Percentiles rank a stretch among this genome's conserved stretches.
These are phyloP conservation scores for Chaetomium olivaceum DNA, from an alignment of 2,329 filamentous ascomycete genomes.

Conservation along the genomic window DNA sequence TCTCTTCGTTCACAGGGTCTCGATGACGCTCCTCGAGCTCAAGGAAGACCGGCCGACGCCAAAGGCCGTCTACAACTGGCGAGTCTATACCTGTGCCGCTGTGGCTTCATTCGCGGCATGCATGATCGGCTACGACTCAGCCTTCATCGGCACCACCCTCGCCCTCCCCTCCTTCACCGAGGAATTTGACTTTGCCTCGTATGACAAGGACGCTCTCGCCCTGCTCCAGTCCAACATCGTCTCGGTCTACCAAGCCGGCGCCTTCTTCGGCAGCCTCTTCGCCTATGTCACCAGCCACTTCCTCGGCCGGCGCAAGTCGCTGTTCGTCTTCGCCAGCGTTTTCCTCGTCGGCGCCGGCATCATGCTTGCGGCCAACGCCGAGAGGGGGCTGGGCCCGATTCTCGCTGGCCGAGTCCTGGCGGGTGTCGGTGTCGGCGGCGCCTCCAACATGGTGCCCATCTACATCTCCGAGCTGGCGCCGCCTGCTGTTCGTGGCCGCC, in stretches of 20 bases:
- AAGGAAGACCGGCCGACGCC: conserved; percentile 60
- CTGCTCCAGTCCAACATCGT: conserved; percentile 74
- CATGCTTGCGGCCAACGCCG: conserved; percentile 66
- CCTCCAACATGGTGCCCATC: conserved; percentile 63
- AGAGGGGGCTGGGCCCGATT: conserved; percentile 64
- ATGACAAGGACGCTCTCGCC: conserved; percentile 51
- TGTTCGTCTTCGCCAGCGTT: conserved; percentile 61
- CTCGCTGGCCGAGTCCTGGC: conserved; percentile 64
- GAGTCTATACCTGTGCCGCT: conserved; percentile 56
- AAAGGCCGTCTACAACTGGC: conserved; percentile 61
- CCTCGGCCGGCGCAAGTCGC: conserved; percentile 64
- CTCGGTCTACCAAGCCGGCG: conserved; percentile 78
- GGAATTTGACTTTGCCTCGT: conserved; percentile 65
- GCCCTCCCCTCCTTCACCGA: conserved; percentile 66
- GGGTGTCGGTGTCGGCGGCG: conserved; percentile 63
- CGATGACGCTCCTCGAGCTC: conserved; percentile 48
- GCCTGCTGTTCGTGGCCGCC: conserved; percentile 62
- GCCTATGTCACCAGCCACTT: conserved; percentile 68
- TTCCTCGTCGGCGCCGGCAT: conserved; percentile 72
- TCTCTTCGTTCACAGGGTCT: conserved; percentile 16
- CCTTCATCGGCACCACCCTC: conserved; percentile 78
- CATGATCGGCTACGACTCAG: conserved; percentile 65
- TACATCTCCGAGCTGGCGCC: conserved; percentile 63
- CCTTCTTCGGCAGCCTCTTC: conserved; percentile 76
- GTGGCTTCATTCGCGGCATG: conserved; percentile 58